These are phyloP conservation scores for Neonectria magnoliae DNA, from an alignment of 2,329 filamentous ascomycete genomes.

Conservation along the genomic window DNA sequence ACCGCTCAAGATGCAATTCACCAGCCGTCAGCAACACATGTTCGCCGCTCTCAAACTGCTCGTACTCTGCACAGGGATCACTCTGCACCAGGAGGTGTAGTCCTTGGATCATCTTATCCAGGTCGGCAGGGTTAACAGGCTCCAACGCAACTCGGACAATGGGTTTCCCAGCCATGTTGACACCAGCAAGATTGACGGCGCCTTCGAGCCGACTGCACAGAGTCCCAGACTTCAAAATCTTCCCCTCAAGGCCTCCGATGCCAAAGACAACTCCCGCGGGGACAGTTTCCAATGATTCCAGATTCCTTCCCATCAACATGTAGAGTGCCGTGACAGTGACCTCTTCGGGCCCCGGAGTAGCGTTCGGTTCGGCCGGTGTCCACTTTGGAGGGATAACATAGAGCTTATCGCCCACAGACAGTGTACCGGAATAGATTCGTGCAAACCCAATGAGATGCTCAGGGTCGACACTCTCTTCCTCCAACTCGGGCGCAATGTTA, in stretches of 20 bases:
- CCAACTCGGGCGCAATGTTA: slow-evolving; percentile 56
- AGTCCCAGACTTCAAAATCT: slow-evolving; percentile 95
- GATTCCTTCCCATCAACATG: slow-evolving; percentile 91
- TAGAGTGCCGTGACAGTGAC: slow-evolving; percentile 90
- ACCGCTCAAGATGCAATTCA: slow-evolving; percentile 92
- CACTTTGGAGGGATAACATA: slow-evolving; percentile 96
- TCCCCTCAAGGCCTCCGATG: slow-evolving; percentile 89
- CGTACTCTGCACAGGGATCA: slow-evolving; percentile 95
- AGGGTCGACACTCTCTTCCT: slow-evolving; percentile 72
- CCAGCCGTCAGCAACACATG: slow-evolving; percentile 95
- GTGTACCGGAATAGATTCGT: slow-evolving; percentile 88
- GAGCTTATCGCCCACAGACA: slow-evolving; percentile 88
- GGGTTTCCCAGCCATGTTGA: slow-evolving; percentile 81
- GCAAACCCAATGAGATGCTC: slow-evolving; percentile 97
- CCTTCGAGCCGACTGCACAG: slow-evolving; percentile 89
- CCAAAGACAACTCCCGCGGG: slow-evolving; percentile 96
- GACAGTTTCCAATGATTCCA: slow-evolving; percentile 84
- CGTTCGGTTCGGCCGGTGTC: slow-evolving; percentile 80
- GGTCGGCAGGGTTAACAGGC: slow-evolving; percentile 86
- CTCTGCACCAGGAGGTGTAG: slow-evolving; percentile 89
- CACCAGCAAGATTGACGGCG: slow-evolving; percentile 88
- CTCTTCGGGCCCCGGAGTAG: slow-evolving; percentile 78
- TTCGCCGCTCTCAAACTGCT: slow-evolving; percentile 91
- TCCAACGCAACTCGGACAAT: slow-evolving; percentile 98
- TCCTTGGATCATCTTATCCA: slow-evolving; percentile 94